Conservation (phyloP, 148 eudicot species). For the Arbutus unedo region DNA sequence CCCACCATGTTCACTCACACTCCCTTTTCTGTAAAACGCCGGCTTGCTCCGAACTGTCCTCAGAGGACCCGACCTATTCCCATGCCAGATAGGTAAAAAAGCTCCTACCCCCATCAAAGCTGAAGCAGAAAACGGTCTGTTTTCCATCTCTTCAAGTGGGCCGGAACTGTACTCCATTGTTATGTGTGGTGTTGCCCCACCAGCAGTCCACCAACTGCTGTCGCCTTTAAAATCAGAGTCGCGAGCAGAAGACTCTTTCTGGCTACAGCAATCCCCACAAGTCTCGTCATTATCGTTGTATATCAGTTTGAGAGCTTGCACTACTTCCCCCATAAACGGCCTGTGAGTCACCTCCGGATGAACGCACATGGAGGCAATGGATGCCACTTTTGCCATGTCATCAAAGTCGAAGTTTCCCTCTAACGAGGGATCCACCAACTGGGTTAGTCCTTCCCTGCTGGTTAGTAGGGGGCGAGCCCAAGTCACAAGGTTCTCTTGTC, state of each 20-base stretch:
- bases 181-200: conserved; percentile 51
- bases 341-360: conserved; percentile 96
- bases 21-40: conserved; percentile 59
- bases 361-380: conserved; percentile 94
- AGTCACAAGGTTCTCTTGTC: conserved; percentile 92
- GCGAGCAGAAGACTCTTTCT: conserved; percentile 65
- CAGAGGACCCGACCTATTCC: conserved; percentile 87
- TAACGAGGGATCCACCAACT: conserved; percentile 68
- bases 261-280: conserved; percentile 68
- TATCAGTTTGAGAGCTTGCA: conserved; percentile 89
- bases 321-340: conserved; percentile 99
- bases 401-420: conserved; percentile 62
- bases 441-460: conserved; percentile 76
- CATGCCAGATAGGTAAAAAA: conserved; percentile 58
- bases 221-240: conserved; percentile 81
- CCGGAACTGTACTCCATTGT: conserved; percentile 98
- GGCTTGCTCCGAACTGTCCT: conserved; percentile 67
- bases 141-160: conserved; percentile 64
- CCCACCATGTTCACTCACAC: conserved; percentile 85
- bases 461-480: conserved; percentile 88
- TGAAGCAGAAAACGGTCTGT: conserved; percentile 68
- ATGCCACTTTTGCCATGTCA: conserved; percentile 87
- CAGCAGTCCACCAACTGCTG: conserved; percentile 94
- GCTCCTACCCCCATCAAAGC: conserved; percentile 44
- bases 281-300: conserved; percentile 69